Evolutionary conservation across 2,329 filamentous ascomycete genomes (phyloP), one percentile per base, ranked within the genome.

Genomic region (Penicillium vulpinum): DNA sequence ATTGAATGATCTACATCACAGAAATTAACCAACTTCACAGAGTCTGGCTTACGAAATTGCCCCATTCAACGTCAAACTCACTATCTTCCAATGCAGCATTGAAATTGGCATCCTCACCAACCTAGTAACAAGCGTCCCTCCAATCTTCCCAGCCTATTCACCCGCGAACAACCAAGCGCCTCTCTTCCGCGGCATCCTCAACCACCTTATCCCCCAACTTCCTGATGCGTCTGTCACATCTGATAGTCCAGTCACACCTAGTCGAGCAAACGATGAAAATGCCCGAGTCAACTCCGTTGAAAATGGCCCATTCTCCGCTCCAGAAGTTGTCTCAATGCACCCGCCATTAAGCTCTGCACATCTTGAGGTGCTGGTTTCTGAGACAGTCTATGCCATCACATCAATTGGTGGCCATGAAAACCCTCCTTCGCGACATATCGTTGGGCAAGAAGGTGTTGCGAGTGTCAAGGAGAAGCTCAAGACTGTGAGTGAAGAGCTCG

Each of bases 331-430:
- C 29, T 85, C 85, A 24, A 82, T 92, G 51, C 96, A 92, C 70
- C 89, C 92, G 0, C 86, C 84, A 38, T 78, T 97, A 38, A 87
- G 88, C 6, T 77, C 82, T 1, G 80, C 83, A 5, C 83, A 91
- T 39, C 85, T 89, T 58, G 88, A 92, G 64, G 83, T 84, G 24
- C 78, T 97, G 18, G 89, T 96, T 5, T 84, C 88, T 58, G 94
- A 97, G 76, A 96, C 94, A 0, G 90, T 97, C 0, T 89, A 96
- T 73, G 92, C 93, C 1, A 81, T 99, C 44, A 90, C 89, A 15
- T 91, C 92, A 0, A 96, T 97, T 65, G 94, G 92, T 0, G 94
- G 93, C 0, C 92, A 97, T 72, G 92, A 97, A 71, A 97, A 97
- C 72, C 94, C 94, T 2, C 94, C 94, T 0, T 91, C 92, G 1